Evolutionary conservation across 768 basidiomycete genomes (phyloP), one percentile per base, ranked within the genome.

Genomic region (Lentinula guzmanii): DNA sequence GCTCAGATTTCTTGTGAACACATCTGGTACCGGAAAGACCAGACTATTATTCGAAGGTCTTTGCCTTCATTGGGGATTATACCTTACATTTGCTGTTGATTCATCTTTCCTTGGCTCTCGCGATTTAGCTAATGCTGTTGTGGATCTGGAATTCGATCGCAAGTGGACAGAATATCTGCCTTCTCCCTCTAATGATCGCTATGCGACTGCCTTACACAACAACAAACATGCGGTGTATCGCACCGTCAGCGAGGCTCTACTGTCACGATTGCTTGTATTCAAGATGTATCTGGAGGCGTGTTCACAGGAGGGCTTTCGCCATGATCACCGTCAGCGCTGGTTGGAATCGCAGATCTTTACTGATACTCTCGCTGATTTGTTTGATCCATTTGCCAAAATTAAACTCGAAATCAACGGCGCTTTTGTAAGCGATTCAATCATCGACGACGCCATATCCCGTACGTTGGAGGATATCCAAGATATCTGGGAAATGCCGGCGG

Each of bases 11-110:
- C n/a, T 63, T 9, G 63, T 63, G 5, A 63, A 63, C 35, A 34
- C 59, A 7, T 63, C 59, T 5, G 63, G 63, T 16, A 58, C 63
- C 24, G 59, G 63, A 15, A 63, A 63, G 28, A 61, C 63, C 8
- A 61, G 48, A 24, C 39, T 63, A 7, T 21, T 61, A 21, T 37
- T 61, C 18, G 63, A 61, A 52, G 63, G 59, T 5, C 41, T 61
- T 5, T 64, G 63, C 56, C 13, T 51, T 2, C 45, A 61, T 18
- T 64, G 63, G 63, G 60, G 60, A 2, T 39, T 64, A 2, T 61
- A 61, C 33, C 52, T 64, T 9, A 50, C 57, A 5, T 52, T 28
- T 2, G n/a, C 39, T 15, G 43, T 59, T 5, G 62, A 63, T 34
- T 31, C 50, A 1, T 43, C 13, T 9, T 4, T 11, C 28, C 45